Evolutionary conservation across 2,329 filamentous ascomycete species (phyloP).

Genomic region (Neopestalotiopsis clavispora): DNA sequence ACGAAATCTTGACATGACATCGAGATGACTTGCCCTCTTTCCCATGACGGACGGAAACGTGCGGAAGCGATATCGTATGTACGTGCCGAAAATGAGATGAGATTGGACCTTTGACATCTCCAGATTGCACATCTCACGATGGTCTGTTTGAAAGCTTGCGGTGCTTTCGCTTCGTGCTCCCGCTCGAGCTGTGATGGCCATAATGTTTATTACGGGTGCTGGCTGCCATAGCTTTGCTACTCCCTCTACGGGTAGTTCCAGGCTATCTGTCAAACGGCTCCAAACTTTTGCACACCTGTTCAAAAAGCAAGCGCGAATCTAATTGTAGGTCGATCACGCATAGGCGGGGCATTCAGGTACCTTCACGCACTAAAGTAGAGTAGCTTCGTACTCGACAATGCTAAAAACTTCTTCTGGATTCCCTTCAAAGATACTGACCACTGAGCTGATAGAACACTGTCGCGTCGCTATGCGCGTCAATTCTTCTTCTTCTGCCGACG

Average conservation of each 20-base stretch:
- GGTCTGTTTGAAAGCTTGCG: background rate
- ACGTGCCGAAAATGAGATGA: background rate
- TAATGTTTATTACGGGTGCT: background rate
- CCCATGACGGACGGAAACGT: background rate
- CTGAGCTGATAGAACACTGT: background rate
- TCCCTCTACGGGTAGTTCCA: background rate
- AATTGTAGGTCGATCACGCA: background rate
- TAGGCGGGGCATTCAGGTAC: background rate
- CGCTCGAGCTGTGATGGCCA: background rate
- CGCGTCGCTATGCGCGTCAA: background rate
- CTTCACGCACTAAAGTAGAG: background rate
- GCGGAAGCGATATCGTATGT: background rate
- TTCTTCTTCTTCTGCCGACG: background rate
- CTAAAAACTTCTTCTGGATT: background rate
- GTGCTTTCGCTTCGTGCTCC: background rate
- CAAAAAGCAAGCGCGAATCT: background rate
- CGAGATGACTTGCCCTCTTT: background rate
- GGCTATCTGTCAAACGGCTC: background rate
- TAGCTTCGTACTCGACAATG: background rate
- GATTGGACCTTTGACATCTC: background rate
- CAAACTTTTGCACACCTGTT: background rate
- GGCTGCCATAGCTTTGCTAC: background rate
- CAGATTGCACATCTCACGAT: background rate
- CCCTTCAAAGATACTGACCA: background rate
- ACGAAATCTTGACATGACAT: background rate